Conservation (phyloP, 495 filamentous ascomycete genomes). For the Rostrohypoxylon terebratum region DNA sequence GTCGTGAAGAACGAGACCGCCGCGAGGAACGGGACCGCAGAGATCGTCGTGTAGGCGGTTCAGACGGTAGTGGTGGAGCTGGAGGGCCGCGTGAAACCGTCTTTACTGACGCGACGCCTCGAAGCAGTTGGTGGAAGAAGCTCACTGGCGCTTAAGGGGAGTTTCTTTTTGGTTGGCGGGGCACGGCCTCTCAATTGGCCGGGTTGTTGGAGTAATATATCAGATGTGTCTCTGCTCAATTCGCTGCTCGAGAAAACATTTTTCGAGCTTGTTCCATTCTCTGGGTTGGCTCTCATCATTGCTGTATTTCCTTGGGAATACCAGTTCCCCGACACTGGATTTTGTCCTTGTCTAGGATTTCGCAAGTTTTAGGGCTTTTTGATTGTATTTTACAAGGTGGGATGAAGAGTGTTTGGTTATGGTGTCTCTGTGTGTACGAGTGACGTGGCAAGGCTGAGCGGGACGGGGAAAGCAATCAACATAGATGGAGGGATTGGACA, state of each 20-base stretch:
- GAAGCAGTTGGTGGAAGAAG: constrained; percentile 69
- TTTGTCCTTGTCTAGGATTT: background rate
- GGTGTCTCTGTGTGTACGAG: constrained; percentile 28
- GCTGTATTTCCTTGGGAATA: constrained; percentile 11
- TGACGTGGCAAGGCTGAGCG: constrained; percentile 46
- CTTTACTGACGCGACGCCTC: constrained; percentile 59
- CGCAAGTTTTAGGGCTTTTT: constrained; percentile 14
- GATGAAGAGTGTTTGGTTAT: constrained; percentile 13
- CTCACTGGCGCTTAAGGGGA: constrained; percentile 49
- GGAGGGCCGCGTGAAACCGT: constrained; percentile 52
- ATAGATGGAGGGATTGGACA: constrained; percentile 30
- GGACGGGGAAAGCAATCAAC: constrained; percentile 17
- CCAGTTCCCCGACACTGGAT: constrained; percentile 3
- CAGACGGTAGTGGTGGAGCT: constrained; percentile 58
- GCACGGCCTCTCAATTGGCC: constrained; percentile 9
- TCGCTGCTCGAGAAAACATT: constrained; percentile 6
- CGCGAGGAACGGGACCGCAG: constrained; percentile 52
- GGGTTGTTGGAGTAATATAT: constrained; percentile 4
- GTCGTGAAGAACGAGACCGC: constrained; percentile 49
- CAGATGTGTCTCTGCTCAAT: constrained; percentile 19
- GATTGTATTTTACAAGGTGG: constrained; percentile 24
- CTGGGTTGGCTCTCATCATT: constrained; percentile 20
- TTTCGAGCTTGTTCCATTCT: constrained; percentile 10
- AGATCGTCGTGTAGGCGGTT: constrained; percentile 51
- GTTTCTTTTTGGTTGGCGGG: background rate